phyloP scores from a whole-genome alignment of 257 asterid species.

The Solanum phureja region DNA sequence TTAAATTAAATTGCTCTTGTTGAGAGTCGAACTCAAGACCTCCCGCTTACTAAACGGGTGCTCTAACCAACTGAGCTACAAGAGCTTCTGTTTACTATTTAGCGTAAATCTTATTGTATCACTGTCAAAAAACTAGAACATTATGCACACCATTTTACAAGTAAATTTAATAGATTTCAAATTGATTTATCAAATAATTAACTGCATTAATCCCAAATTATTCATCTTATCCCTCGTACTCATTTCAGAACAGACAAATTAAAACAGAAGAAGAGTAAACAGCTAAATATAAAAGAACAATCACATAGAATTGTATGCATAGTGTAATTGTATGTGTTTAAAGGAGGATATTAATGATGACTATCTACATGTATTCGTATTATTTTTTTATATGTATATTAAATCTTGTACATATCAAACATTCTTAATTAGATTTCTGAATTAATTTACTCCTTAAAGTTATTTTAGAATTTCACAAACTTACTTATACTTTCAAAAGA shows the following conservation, averaged over 20 bases:
- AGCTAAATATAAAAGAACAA: background rate
- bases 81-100: background rate
- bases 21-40: slow-evolving; percentile 97
- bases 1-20: slow-evolving; percentile 13
- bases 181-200: background rate
- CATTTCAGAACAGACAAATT: background rate
- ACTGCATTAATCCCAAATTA: background rate
- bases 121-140: too few species aligned
- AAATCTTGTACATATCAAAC: background rate
- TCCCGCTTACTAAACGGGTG: slow-evolving; percentile 99
- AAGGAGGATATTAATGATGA: background rate
- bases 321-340: background rate
- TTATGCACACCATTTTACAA: background rate
- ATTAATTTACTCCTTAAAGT: too few species aligned
- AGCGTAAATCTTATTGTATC: too few species aligned
- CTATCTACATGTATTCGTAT: background rate
- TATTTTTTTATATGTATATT: background rate
- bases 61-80: slow-evolving; percentile 96
- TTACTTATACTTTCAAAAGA: too few species aligned
- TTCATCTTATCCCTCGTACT: background rate
- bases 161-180: background rate
- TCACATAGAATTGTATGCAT: background rate
- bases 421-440: too few species aligned
- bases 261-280: rapidly evolving
- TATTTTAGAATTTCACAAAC: background rate